Percentiles rank a stretch among this genome's conserved stretches.
Conservation (phyloP, 164 flowering plant genomes). For the Stephania japonica region DNA sequence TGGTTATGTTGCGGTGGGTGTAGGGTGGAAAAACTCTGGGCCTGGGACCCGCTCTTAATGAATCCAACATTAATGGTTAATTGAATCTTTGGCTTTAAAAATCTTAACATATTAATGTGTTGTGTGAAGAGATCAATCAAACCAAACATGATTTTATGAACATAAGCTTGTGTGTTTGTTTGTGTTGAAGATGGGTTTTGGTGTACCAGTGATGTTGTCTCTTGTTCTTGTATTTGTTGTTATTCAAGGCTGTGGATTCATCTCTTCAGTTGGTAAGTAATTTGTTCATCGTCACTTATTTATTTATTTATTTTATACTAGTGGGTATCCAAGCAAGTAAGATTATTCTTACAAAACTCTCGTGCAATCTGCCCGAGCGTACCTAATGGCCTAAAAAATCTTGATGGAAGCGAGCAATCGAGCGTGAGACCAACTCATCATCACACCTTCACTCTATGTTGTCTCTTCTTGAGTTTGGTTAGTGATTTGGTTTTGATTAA, state of each 20-base stretch:
- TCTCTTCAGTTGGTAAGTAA: constrained; percentile 8
- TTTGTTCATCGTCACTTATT: background rate
- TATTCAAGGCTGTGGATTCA: background rate
- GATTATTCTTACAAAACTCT: too few relatives aligned
- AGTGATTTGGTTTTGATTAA: constrained; percentile 12
- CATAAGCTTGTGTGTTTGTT: too few relatives aligned
- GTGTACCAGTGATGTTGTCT: background rate
- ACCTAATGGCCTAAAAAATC: too few relatives aligned
- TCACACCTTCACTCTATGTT: too few relatives aligned
- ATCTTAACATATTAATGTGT: too few relatives aligned
- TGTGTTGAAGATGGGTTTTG: too few relatives aligned
- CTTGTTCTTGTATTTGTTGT: background rate
- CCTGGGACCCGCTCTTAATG: background rate
- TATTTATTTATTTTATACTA: background rate
- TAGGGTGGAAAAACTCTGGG: background rate
- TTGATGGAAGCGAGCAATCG: too few relatives aligned
- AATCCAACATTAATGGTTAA: background rate
- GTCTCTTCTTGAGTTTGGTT: background rate
- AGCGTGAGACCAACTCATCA: too few relatives aligned
- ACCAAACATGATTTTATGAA: too few relatives aligned
- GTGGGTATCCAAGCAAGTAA: background rate
- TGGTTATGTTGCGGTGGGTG: background rate
- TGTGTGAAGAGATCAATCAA: too few relatives aligned
- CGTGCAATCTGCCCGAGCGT: too few relatives aligned
- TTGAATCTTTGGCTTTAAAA: background rate